phyloP scores from a whole-genome alignment of 2,329 filamentous ascomycete genomes.

The Hymenoscyphus repandus region DNA sequence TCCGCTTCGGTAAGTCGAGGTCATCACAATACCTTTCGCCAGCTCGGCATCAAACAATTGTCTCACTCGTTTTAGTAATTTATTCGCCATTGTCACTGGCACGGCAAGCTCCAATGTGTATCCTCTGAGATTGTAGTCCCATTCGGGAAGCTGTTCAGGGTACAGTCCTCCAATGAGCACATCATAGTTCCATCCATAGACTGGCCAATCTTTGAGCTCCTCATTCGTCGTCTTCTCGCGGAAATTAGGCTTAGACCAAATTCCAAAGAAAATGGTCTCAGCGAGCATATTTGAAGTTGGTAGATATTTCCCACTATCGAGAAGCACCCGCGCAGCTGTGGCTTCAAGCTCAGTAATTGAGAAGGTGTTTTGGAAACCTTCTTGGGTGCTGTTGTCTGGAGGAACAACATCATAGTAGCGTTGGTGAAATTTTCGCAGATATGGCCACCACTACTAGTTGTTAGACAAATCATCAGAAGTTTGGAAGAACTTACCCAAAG shows the following conservation, averaged over 20 bases:
- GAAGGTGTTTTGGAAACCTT: constrained; percentile 18
- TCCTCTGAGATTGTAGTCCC: constrained; percentile 15
- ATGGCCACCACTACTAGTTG: constrained; percentile 19
- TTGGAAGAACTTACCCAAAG: too few relatives aligned
- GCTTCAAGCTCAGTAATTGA: constrained; percentile 16
- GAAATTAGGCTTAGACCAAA: constrained; percentile 18
- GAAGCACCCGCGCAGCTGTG: constrained; percentile 8
- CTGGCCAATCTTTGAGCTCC: constrained; percentile 12
- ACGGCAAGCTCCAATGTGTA: constrained; percentile 18
- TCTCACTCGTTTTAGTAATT: constrained; percentile 13
- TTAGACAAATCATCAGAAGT: too few relatives aligned
- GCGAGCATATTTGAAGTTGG: constrained; percentile 16
- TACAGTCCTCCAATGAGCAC: constrained; percentile 18
- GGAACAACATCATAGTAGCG: constrained; percentile 19
- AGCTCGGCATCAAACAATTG: constrained; percentile 11
- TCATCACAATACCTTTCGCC: constrained; percentile 15
- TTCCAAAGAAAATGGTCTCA: constrained; percentile 14
- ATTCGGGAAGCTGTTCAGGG: constrained; percentile 12
- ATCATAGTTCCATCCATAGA: constrained; percentile 20
- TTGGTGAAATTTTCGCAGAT: constrained; percentile 16
- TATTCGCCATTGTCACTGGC: constrained; percentile 16
- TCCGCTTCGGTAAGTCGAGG: constrained; percentile 16
- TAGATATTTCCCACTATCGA: constrained; percentile 16
- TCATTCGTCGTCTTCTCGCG: constrained; percentile 14
- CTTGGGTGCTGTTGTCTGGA: constrained; percentile 7